Base-by-base conservation (phyloP, 2,329 filamentous ascomycete genomes). In the Penicillium hordei region DNA sequence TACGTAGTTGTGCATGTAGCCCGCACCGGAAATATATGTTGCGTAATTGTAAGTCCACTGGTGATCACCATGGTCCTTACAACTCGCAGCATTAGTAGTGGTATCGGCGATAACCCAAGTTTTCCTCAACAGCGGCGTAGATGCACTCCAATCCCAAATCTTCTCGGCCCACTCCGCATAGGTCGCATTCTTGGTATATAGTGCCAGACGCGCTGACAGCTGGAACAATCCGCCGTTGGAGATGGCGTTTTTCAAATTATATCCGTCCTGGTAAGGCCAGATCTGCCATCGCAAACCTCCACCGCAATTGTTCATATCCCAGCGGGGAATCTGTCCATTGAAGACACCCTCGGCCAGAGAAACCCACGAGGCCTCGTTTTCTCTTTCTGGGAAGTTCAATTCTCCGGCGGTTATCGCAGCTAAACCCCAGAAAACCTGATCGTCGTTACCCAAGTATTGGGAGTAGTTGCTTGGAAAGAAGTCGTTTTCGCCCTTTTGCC, bases 251-350 rank as follows among this genome's bases (percentile, higher is more conserved):
- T 91, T 93, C 82, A 94, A 93, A 69, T 85, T 81, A 71, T 90
- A 86, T 4, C 90, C 90, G 61, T 86, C 86, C 71, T 94, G 93
- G 64, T 82, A 83, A 1, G 82, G 76, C 72, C 88, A 92, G 64
- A 95, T 91, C 77, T 95, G 90, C 89, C 89, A 93, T 55, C 84
- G 80, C 48, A 93, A 77, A 5, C 90, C 90, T 59, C 90, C 90
- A 38, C 79, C 79, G 68, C 90, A 93, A 38, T 73, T 0, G 78
- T 76, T 1, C 77, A 50, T 80, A 71, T 91, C 86, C 90, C 90
- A 93, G 31, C 90, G 83, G 33, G 74, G 72, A 8, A 80, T 81
- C 67, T 91, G 86, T 52, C 82, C 81, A 70, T 91, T 85, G 81
- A 90, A 93, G 43, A 89, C 83, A 64, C 89, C 89, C 63, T 81